Evolutionary conservation across 495 filamentous ascomycete species (phyloP), one percentile per base, ranked within the genome.

Genomic region (Podospora comata): DNA sequence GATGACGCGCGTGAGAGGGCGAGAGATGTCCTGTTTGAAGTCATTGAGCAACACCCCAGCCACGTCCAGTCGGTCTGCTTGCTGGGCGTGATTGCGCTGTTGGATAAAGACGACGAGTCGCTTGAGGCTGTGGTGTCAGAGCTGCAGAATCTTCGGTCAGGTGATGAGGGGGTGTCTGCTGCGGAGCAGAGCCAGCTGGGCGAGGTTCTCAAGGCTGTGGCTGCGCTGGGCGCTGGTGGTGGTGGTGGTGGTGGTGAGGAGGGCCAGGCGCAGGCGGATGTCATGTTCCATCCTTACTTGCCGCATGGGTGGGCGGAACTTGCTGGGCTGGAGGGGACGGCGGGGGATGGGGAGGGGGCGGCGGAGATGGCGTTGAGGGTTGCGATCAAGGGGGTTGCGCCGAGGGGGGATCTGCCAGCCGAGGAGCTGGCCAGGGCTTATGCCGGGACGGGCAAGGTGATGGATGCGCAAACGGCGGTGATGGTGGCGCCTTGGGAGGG

Each of bases 301-400:
- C 87, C 92, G 16, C 83, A 89, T 60, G 91, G 90, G 53, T 98
- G 94, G 94, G 83, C 84, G 68, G 83, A 89, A 58, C 79, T 98
- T 56, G 88, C 91, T 1, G 39, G 15, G 39, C 58, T 79, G 97
- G 59, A 86, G 90, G 1, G 82, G 81, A 18, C 28, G 5, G 77
- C 72, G 9, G 85, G 83, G 2, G 81, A 83, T 44, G 72, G 65
- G 0, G 68, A 80, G 26, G 88, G 89, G 74, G 85, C 91, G 3
- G 87, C 90, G 0, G 86, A 89, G 63, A 95, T 95, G 91, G 92
- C 92, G 58, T 78, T 96, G 68, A 84, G 89, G 72, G 90, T 92
- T 18, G 93, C 92, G n/a, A 64, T 85, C 23, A 89, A 88, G 71
- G 86, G 83, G 19, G 86, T 90, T 9, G 90, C 93, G 56, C 92